Conservation (phyloP, 2,329 filamentous ascomycete genomes). For the Arachnomyces sp. region DNA sequence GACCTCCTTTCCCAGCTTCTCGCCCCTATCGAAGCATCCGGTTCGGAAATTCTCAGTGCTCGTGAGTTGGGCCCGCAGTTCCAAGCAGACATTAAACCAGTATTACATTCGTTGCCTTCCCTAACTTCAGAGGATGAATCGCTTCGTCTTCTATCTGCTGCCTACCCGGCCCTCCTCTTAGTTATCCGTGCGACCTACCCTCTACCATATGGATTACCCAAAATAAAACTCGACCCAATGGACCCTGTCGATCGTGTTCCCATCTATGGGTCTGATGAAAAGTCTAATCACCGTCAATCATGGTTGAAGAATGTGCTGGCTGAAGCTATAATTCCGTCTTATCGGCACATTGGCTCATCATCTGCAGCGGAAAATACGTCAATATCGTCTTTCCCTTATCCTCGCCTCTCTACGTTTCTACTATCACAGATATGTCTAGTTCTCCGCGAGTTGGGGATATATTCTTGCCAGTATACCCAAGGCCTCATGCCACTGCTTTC, state of each 20-base stretch:
- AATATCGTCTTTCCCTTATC: constrained; percentile 36
- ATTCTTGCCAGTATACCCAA: constrained; percentile 39
- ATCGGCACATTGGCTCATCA: constrained; percentile 39
- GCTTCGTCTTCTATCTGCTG: constrained; percentile 51
- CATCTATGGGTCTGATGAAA: constrained; percentile 7
- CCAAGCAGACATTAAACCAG: constrained; percentile 43
- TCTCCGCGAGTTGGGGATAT: constrained; percentile 26
- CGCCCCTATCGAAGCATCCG: constrained; percentile 25
- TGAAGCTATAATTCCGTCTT: constrained; percentile 30
- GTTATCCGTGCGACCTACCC: constrained; percentile 42
- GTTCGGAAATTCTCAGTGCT: constrained; percentile 32
- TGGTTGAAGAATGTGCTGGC: constrained; percentile 22
- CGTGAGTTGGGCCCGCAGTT: constrained; percentile 40
- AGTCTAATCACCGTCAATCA: constrained; percentile 16
- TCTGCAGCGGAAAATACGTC: constrained; percentile 36
- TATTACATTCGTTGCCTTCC: constrained; percentile 64
- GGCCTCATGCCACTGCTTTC: constrained; percentile 60
- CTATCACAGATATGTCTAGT: constrained; percentile 21
- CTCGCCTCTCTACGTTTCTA: constrained; percentile 42
- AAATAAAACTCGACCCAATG: constrained; percentile 8
- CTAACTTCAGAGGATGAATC: constrained; percentile 69
- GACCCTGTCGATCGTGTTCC: no score
- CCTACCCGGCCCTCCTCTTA: constrained; percentile 58
- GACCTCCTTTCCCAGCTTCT: constrained; percentile 28
- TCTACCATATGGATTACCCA: constrained; percentile 15